Conservation (phyloP, 176 grass and related monocot genomes). For the Oryza glumipatula region DNA sequence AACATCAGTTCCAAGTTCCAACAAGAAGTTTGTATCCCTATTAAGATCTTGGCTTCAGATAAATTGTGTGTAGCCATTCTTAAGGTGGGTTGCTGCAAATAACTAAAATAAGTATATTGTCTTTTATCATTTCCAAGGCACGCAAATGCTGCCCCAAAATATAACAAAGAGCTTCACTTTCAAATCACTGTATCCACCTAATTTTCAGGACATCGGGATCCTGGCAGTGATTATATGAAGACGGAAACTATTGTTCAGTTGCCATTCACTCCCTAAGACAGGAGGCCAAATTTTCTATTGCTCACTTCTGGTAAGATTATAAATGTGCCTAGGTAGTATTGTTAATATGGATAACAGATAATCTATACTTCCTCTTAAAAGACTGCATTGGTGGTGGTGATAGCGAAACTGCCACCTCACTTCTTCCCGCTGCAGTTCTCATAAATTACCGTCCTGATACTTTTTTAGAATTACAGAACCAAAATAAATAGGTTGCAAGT, state of each 20-base stretch:
- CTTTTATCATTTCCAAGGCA: not conserved
- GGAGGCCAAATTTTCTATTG: not conserved
- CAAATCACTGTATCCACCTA: not conserved
- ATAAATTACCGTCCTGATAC: too few species aligned
- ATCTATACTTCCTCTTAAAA: too few species aligned
- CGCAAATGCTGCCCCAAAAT: not conserved
- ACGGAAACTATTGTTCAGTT: not conserved
- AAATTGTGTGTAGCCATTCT: not conserved
- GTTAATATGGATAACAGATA: too few species aligned
- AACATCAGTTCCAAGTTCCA: constrained; percentile 1
- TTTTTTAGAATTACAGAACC: too few species aligned
- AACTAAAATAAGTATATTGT: not conserved
- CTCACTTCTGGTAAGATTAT: too few species aligned
- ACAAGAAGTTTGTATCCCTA: not conserved
- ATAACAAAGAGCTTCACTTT: not conserved
- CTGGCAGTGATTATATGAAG: not conserved
- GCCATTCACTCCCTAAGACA: not conserved
- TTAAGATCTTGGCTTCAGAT: not conserved
- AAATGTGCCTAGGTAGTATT: too few species aligned
- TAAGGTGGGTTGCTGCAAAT: not conserved
- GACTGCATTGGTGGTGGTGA: too few species aligned
- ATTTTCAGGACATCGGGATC: not conserved
- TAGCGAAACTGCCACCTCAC: too few species aligned
- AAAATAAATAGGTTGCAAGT: too few species aligned
- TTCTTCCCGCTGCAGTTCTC: too few species aligned